Conservation (phyloP, 148 eudicot species). For the Persicaria tinctoria region DNA sequence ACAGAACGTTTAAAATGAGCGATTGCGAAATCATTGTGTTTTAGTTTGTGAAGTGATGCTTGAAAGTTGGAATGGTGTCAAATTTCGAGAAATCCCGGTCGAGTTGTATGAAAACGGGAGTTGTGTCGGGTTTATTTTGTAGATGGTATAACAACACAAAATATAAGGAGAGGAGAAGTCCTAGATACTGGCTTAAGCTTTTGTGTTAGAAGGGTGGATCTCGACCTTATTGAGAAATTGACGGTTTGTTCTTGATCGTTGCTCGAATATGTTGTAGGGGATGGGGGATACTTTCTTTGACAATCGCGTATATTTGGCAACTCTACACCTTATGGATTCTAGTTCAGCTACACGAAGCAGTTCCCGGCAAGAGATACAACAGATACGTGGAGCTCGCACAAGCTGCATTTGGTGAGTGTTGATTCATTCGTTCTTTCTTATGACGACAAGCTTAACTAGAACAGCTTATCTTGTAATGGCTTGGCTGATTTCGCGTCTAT, state of each 20-base stretch:
- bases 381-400: slow-evolving; percentile 95
- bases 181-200: background rate
- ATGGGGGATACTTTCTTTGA: slow-evolving; percentile 91
- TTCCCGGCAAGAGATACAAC: slow-evolving; percentile 94
- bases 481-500: background rate
- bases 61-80: no score
- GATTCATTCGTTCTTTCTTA: background rate
- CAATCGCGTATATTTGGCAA: slow-evolving; percentile 90
- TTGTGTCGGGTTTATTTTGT: no score
- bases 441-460: no score
- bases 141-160: no score
- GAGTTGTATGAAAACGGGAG: no score
- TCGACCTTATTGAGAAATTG: slow-evolving; percentile 6
- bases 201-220: background rate
- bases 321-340: slow-evolving; percentile 95
- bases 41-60: no score
- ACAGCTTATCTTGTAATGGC: background rate
- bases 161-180: no score
- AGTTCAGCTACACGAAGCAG: slow-evolving; percentile 99
- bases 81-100: no score
- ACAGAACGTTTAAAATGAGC: no score
- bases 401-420: slow-evolving; percentile 81
- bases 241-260: slow-evolving; percentile 2
- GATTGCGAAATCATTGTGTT: no score
- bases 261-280: slow-evolving; percentile 47